Conservation (phyloP, 257 asterid species). For the Misopates orontium region DNA sequence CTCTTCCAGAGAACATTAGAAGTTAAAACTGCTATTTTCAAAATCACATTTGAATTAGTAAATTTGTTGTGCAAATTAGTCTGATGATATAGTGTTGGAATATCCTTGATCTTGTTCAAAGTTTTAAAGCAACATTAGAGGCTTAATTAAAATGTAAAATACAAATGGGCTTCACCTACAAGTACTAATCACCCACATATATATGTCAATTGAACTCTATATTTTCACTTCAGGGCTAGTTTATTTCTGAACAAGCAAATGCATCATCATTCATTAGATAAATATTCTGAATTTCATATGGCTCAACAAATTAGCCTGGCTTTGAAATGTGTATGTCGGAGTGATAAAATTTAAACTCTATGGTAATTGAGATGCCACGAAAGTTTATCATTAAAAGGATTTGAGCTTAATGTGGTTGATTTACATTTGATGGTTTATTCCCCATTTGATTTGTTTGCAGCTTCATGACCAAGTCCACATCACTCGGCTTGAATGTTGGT, state of each 20-base stretch:
- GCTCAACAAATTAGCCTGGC: background rate
- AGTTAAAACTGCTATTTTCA: background rate
- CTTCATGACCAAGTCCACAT: conserved; percentile 58
- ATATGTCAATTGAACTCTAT: background rate
- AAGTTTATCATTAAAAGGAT: background rate
- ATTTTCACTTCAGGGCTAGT: background rate
- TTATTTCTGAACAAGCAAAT: background rate
- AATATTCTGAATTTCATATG: background rate
- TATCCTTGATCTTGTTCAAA: background rate
- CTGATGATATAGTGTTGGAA: background rate
- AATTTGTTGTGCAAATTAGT: background rate
- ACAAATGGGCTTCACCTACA: background rate
- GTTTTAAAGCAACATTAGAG: conserved; percentile 1
- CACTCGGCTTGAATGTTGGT: conserved; percentile 75
- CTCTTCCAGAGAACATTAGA: background rate
- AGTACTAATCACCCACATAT: background rate
- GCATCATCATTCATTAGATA: background rate
- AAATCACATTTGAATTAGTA: background rate
- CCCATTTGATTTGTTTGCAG: conserved; percentile 42
- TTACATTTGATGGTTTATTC: no score
- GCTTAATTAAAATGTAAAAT: conserved; percentile 1
- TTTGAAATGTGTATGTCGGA: background rate
- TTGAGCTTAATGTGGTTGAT: background rate
- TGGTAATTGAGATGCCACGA: background rate
- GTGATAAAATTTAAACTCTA: background rate